These are phyloP conservation scores for Waltiozyma sp. DNA, from an alignment of 1,139 yeast genomes.

Conservation along the genomic window DNA sequence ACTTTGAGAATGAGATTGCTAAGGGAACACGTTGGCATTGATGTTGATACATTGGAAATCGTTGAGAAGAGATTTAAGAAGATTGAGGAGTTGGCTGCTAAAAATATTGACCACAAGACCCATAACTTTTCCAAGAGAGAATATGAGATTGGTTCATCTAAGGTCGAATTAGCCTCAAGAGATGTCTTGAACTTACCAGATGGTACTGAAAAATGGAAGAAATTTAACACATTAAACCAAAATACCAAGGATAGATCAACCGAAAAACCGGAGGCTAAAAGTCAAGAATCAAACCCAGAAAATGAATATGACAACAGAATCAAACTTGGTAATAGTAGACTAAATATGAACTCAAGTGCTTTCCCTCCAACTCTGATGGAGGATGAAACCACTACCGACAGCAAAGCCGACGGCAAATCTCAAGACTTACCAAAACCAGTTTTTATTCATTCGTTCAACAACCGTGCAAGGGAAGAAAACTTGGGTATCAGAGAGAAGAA, in stretches of 20 bases:
- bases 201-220: slow-evolving; percentile 41
- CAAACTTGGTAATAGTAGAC: not conserved
- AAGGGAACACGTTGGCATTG: slow-evolving; percentile 95
- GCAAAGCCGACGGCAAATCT: not conserved
- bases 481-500: slow-evolving; percentile 77
- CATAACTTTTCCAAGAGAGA: slow-evolving; percentile 26
- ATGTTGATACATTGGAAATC: slow-evolving; percentile 76
- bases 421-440: slow-evolving; percentile 3
- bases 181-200: slow-evolving; percentile 40
- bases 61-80: slow-evolving; percentile 67
- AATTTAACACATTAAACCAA: slow-evolving; percentile 13
- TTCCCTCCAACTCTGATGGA: not conserved
- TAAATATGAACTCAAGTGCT: not conserved
- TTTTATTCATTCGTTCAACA: slow-evolving; percentile 63
- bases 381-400: not conserved
- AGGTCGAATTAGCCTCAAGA: slow-evolving; percentile 65
- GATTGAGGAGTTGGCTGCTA: slow-evolving; percentile 44
- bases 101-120: slow-evolving; percentile 18
- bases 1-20: slow-evolving; percentile 79
- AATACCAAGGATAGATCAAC: too few species aligned
- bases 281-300: not conserved
- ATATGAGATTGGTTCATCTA: slow-evolving; percentile 39
- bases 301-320: not conserved
- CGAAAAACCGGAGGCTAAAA: too few species aligned
- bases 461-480: slow-evolving; percentile 82